Evolutionary conservation across 345 rosid species (phyloP).

Genomic region (Boechera stricta): DNA sequence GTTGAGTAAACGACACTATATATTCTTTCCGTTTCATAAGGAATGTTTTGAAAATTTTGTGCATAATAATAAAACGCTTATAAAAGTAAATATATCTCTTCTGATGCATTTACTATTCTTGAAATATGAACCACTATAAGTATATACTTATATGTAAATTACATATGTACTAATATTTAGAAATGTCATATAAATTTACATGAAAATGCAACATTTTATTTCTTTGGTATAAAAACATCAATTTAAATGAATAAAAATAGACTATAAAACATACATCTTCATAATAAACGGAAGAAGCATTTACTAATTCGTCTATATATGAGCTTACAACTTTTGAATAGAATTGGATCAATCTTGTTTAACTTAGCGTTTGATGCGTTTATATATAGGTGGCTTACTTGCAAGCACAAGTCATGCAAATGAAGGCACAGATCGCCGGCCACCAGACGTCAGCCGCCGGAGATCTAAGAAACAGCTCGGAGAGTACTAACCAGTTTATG

Average conservation of each 20-base stretch:
- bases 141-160: not conserved
- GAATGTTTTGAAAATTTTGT: not conserved
- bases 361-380: conserved; percentile 20
- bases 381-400: conserved; percentile 67
- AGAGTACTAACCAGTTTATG: conserved; percentile 17
- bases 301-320: conserved; percentile 8
- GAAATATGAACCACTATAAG: not conserved
- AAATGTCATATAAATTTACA: conserved; percentile 20
- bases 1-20: not conserved
- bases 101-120: not conserved
- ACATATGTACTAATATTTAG: conserved; percentile 2
- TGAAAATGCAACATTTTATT: not conserved
- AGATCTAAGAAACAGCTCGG: conserved; percentile 38
- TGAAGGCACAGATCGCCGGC: conserved; percentile 73
- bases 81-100: not conserved
- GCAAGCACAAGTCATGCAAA: conserved; percentile 91
- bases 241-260: not conserved
- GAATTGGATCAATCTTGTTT: conserved; percentile 18
- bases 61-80: not conserved
- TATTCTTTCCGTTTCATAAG: conserved; percentile 4
- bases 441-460: conserved; percentile 44
- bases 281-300: not conserved
- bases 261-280: too few species aligned
- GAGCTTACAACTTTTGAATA: conserved; percentile 7
- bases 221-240: conserved; percentile 6